Evolutionary conservation across 495 filamentous ascomycete species (phyloP), one percentile per base, ranked within the genome.

Genomic region (Penicillium nucicola): DNA sequence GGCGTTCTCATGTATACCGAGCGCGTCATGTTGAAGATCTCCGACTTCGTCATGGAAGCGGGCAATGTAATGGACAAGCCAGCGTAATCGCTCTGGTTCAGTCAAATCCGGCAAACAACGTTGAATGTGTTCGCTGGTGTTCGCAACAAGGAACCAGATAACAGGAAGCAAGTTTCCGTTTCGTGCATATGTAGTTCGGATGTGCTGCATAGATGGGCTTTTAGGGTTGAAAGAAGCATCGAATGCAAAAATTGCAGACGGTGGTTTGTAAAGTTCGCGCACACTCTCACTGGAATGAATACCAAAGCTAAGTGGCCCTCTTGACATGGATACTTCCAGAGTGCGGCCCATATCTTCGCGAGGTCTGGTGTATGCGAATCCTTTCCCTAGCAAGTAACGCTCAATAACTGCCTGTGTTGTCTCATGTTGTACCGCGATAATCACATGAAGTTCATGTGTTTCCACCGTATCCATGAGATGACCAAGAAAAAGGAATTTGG

Each of bases 401-500:
- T 83, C 78, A 11, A 83, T 45, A 19, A 83, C 57, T n/a, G 72
- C 58, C 32, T 77, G 64, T 23, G 74, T 62, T 43, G 66, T 66
- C 8, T 74, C 75, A 19, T 64, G 60, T 48, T 67, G 55, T 2
- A 77, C 69, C 19, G 76, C 65, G 7, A 84, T 63, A 2, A 72
- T 67, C 33, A 84, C 48, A 52, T 83, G 80, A 12, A 75, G 40
- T 17, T 74, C 67, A 30, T 64, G 53, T 3, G 58, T 50, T 9
- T 67, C 65, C 7, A 71, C 61, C 36, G 70, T 50, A 43, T 79
- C 60, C 41, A 84, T 57, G 33, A 86, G 64, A 57, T 76, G 66
- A 28, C 74, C 63, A 5, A 86, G 62, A 51, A 87, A 76, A 17
- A 70, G 54, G 56, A 87, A 82, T 57, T 84, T 80, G 22, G 78